Base-by-base conservation (phyloP, 306 rosid genomes). In the Oxytropis ochrocephala region DNA sequence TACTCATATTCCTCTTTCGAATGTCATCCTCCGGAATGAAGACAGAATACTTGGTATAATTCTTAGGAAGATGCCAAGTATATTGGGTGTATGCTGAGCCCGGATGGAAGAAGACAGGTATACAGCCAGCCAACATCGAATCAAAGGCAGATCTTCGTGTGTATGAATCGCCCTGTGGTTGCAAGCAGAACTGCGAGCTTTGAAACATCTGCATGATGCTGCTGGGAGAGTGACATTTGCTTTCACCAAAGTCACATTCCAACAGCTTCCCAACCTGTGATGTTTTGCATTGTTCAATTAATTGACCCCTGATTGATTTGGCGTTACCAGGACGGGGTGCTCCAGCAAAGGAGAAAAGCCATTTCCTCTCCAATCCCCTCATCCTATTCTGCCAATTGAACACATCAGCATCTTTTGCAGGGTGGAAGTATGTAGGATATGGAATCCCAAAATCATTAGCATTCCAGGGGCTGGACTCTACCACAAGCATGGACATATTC, bases 391-490 rank as follows among this genome's bases (percentile, higher is more conserved):
- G 89, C 89, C 89, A 85, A 39, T 0, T 44, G 74, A 81, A 78
- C 66, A 94, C 92, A 55, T 91, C 99, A 11, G 74, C 88, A 75
- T 94, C 99, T 70, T 84, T 91, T 29, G 97, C 97, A 1, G 99
- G 99, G 80, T 94, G 99, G 79, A 94, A 94, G 76, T 94, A 94
- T 1, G 99, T 87, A 24, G 99, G 99, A 76, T 94, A 94, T 4
- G 99, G 99, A 80, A 94, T 89, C 46, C 88, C 99, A 74, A 91
- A 94, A 80, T 94, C 99, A 73, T 94, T 94, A 2, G 91, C 97
- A 81, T 94, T 94, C 99, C 99, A 94, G 0, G 99, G 99, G 51
- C 99, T 94, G n/a, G 99, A 94, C 81, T 94, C 99, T 1, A 94
- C 99, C 71, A 94, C 99, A 49, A 94, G 96, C 99, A 94, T 94